Percentiles rank a stretch among this genome's conserved stretches.
Conservation (phyloP, 768 basidiomycete species). For the Aureoboletus auriporus region DNA sequence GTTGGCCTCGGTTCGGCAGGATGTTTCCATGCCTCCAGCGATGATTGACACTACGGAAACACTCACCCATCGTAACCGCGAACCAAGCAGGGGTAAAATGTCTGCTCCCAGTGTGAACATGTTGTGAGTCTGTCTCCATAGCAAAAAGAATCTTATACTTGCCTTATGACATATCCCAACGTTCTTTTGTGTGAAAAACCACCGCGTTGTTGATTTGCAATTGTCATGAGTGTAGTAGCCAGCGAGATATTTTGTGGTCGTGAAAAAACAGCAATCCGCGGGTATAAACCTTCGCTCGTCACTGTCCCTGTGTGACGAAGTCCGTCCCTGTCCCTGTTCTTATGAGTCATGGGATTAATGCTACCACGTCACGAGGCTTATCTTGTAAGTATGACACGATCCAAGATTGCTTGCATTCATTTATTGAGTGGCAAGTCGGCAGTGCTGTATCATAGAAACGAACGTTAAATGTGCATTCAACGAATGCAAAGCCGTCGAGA, state of each 20-base stretch:
- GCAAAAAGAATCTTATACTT: background rate
- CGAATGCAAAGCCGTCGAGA: background rate
- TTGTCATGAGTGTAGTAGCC: background rate
- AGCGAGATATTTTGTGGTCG: background rate
- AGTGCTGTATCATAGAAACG: no score
- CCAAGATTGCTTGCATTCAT: background rate
- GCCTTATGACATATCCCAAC: conserved; percentile 35
- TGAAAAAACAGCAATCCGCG: background rate
- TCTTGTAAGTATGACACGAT: background rate
- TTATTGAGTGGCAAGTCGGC: no score
- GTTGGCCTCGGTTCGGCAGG: background rate
- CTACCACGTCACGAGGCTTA: no score
- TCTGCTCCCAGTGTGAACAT: conserved; percentile 17
- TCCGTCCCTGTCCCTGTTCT: no score
- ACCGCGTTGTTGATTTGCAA: background rate
- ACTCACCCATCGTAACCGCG: conserved; percentile 50
- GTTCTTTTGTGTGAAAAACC: conserved; percentile 20
- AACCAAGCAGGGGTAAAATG: conserved; percentile 58
- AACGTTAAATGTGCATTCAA: no score
- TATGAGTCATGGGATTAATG: no score
- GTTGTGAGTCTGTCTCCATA: background rate
- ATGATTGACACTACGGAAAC: background rate
- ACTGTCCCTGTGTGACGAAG: no score
- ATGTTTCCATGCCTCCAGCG: background rate
- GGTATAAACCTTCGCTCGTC: no score